Percentiles rank a stretch among this genome's conserved stretches.
Conservation (phyloP, 2,329 filamentous ascomycete species). For the Diaporthe batatas region DNA sequence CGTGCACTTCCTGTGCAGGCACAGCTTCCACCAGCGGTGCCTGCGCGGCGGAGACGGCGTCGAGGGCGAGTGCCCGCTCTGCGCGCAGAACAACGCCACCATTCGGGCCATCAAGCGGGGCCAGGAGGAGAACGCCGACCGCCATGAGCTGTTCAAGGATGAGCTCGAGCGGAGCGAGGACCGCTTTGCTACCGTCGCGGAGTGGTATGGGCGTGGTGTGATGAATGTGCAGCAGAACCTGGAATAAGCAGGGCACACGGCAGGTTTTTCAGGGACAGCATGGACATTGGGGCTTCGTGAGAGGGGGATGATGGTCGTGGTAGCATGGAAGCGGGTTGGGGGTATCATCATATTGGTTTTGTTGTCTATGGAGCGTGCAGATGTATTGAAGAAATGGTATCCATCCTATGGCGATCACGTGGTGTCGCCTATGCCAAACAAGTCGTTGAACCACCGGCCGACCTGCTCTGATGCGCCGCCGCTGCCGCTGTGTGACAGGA, state of each 20-base stretch:
- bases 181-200: constrained; percentile 89
- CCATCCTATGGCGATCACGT: not conserved
- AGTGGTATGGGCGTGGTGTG: constrained; percentile 95
- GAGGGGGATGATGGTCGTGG: not conserved
- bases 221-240: constrained; percentile 70
- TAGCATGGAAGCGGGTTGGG: not conserved
- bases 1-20: constrained; percentile 97
- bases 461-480: constrained; percentile 40
- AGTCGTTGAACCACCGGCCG: constrained; percentile 50
- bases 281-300: too few relatives aligned
- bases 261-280: not conserved
- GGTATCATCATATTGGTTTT: constrained; percentile 34
- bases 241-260: constrained; percentile 45
- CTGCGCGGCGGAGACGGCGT: constrained; percentile 63
- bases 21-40: constrained; percentile 95
- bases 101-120: constrained; percentile 88
- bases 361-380: constrained; percentile 34
- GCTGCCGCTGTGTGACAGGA: constrained; percentile 40
- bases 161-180: constrained; percentile 84
- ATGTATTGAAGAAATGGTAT: constrained; percentile 31
- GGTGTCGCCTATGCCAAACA: constrained; percentile 45
- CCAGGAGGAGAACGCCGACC: constrained; percentile 86
- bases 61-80: constrained; percentile 82
- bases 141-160: constrained; percentile 90
- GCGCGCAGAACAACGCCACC: constrained; percentile 85